These are phyloP conservation scores for Pezicula rhizophila DNA, from an alignment of 2,329 filamentous ascomycete genomes.

Conservation along the genomic window DNA sequence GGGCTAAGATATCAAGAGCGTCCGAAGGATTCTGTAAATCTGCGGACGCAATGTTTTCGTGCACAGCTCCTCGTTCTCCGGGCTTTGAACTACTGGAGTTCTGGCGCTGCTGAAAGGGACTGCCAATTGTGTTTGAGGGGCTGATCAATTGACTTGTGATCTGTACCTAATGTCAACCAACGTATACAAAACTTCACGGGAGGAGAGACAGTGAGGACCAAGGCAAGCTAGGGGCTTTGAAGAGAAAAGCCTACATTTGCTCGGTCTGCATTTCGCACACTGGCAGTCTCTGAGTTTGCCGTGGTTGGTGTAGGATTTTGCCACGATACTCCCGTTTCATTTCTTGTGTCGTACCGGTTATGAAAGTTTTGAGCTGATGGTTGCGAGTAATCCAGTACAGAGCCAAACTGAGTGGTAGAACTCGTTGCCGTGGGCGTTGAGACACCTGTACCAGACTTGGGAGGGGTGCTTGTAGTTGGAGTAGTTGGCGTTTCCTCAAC, in stretches of 20 bases:
- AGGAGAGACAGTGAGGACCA: no score
- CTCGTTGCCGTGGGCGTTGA: slow-evolving; percentile 4
- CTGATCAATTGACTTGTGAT: slow-evolving; percentile 10
- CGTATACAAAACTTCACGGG: no score
- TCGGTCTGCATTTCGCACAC: slow-evolving; percentile 14
- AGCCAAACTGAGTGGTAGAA: slow-evolving; percentile 6
- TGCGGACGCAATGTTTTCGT: slow-evolving; percentile 24
- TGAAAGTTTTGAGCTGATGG: slow-evolving; percentile 10
- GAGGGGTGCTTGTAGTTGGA: slow-evolving; percentile 2
- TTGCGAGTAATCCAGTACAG: slow-evolving; percentile 2
- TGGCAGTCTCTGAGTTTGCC: slow-evolving; percentile 11
- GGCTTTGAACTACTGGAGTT: slow-evolving; percentile 6
- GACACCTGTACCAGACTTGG: neutral
- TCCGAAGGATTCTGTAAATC: slow-evolving; percentile 28
- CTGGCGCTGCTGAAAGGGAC: slow-evolving; percentile 12
- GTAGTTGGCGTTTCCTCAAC: slow-evolving; percentile 12
- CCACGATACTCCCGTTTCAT: slow-evolving; percentile 11
- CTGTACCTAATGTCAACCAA: slow-evolving; percentile 1
- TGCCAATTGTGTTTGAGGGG: slow-evolving; percentile 3
- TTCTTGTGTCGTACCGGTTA: slow-evolving; percentile 12
- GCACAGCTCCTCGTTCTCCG: slow-evolving; percentile 8
- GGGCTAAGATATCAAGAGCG: slow-evolving; percentile 26
- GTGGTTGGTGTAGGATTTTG: slow-evolving; percentile 11
- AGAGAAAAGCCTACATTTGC: slow-evolving; percentile 12
- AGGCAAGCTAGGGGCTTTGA: neutral